A percentile compares a stretch with the other conserved stretches of the same genome.
Evolutionary conservation across 1,139 yeast species (phyloP).

Genomic region (Geotrichum macrosporum): DNA sequence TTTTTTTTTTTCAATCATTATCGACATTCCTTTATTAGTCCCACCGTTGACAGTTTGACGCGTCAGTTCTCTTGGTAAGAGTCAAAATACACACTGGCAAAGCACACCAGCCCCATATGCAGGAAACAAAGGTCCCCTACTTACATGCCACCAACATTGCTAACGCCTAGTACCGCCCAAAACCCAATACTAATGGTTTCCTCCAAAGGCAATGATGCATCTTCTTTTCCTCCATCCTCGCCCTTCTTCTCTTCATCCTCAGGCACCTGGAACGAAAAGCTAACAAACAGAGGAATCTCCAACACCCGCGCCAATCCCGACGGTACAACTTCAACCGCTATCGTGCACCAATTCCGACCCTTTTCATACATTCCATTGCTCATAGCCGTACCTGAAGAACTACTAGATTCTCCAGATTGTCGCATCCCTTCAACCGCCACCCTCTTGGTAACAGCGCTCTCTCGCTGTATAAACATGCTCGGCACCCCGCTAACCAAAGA

Average conservation of each 20-base stretch:
- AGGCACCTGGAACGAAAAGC: constrained; percentile 23
- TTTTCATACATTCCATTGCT: constrained; percentile 40
- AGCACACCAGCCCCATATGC: too few species aligned
- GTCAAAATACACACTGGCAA: too few species aligned
- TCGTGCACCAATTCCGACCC: constrained; percentile 57
- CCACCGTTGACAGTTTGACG: too few species aligned
- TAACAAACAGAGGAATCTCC: constrained; percentile 29
- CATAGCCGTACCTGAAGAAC: too few species aligned
- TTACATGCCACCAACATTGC: too few species aligned
- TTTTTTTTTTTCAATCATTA: too few species aligned
- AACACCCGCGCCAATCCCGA: constrained; percentile 5
- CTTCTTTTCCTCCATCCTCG: constrained; percentile 9
- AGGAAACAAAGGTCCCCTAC: too few species aligned
- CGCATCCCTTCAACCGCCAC: constrained; percentile 33
- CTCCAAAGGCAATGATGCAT: constrained; percentile 1
- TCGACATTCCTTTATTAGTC: too few species aligned
- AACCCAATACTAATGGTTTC: constrained; percentile 18
- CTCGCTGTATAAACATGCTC: constrained; percentile 29
- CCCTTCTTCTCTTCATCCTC: constrained; percentile 15
- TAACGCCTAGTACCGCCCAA: constrained; percentile 13
- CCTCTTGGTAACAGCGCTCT: constrained; percentile 30
- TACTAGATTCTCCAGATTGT: constrained; percentile 12
- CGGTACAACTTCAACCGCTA: constrained; percentile 45
- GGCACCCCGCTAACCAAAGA: constrained; percentile 33
- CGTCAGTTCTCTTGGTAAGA: too few species aligned